Evolutionary conservation across 148 eudicot species (phyloP).

Genomic region (Rheum nobile): DNA sequence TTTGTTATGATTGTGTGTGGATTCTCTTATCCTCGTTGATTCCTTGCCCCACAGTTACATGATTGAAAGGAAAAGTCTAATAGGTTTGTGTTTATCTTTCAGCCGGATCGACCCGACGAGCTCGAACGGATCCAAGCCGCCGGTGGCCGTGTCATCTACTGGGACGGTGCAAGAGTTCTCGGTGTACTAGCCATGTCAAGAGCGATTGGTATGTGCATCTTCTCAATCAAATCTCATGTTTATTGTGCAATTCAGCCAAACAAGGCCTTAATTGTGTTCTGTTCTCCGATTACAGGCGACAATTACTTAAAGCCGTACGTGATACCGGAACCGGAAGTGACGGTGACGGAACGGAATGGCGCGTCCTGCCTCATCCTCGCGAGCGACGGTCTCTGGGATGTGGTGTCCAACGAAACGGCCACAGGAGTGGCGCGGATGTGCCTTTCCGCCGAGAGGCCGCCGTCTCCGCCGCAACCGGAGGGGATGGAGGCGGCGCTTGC

Average conservation of each 20-base stretch:
- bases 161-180: conserved; percentile 65
- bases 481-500: conserved; percentile 19
- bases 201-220: conserved; percentile 54
- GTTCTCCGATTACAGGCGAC: conserved; percentile 19
- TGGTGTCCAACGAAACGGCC: conserved; percentile 32
- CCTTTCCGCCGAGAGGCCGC: conserved; percentile 28
- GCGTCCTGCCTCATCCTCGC: conserved; percentile 41
- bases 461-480: conserved; percentile 36
- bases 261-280: not conserved
- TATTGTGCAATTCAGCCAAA: not conserved
- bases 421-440: conserved; percentile 31
- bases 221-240: not conserved
- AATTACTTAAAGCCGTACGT: conserved; percentile 26
- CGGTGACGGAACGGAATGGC: conserved; percentile 16
- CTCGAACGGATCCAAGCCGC: conserved; percentile 56
- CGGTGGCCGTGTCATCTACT: conserved; percentile 64
- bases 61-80: not conserved
- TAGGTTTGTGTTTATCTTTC: not conserved
- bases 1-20: conserved; percentile 7
- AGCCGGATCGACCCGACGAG: conserved; percentile 92
- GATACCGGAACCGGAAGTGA: conserved; percentile 31
- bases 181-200: conserved; percentile 91
- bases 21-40: not conserved
- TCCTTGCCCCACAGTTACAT: not conserved
- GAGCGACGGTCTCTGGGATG: conserved; percentile 47